These are phyloP conservation scores for Echinochloa phyllopogon DNA, from an alignment of 176 grass and related monocot genomes.

Conservation along the genomic window DNA sequence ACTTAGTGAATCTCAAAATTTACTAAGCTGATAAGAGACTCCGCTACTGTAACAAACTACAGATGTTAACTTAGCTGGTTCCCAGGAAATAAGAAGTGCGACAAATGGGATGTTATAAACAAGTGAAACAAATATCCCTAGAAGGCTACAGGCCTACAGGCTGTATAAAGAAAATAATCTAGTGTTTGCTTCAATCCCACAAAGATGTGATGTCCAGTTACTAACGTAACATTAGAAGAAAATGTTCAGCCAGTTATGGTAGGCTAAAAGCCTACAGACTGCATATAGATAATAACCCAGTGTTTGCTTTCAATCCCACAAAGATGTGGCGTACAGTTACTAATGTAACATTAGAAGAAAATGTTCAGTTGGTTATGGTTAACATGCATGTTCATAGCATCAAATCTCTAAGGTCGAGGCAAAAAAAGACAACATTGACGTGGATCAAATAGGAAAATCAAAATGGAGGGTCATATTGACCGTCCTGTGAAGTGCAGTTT, in stretches of 20 bases:
- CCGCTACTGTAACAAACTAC: not conserved
- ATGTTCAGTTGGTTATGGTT: not conserved
- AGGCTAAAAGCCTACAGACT: not conserved
- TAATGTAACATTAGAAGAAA: not conserved
- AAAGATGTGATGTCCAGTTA: not conserved
- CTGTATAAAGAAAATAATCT: not conserved
- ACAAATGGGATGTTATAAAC: not conserved
- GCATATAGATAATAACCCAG: not conserved
- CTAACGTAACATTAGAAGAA: not conserved
- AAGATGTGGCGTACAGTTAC: not conserved
- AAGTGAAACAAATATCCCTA: constrained; percentile 27
- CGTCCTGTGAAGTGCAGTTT: not conserved
- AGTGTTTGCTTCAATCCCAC: not conserved
- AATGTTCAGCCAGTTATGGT: too few relatives aligned
- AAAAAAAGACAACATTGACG: not conserved
- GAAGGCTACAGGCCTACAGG: not conserved
- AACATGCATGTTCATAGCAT: not conserved
- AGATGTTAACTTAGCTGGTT: not conserved
- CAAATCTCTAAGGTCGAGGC: not conserved
- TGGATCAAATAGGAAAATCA: constrained; percentile 11
- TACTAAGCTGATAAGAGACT: constrained; percentile 18
- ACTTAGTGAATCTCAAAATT: not conserved
- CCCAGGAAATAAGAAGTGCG: not conserved
- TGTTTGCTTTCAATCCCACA: constrained; percentile 6
- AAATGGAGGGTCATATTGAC: not conserved